Base-by-base conservation (phyloP, 1,139 yeast genomes). In the Candida neerlandica region DNA sequence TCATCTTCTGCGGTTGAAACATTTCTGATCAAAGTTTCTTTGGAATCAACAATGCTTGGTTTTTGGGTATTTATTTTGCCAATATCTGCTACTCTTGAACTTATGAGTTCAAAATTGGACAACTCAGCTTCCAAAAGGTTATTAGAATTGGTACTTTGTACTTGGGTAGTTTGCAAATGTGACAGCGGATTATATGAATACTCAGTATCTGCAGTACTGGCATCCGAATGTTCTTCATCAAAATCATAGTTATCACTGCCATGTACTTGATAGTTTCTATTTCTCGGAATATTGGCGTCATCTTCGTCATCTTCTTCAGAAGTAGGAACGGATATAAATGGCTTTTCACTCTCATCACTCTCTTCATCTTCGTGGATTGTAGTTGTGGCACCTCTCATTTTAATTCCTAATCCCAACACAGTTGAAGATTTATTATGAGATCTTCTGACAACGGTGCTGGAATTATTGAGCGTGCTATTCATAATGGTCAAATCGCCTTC, bases 371-470 rank as follows among this genome's bases (percentile, higher is more conserved):
- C 54, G 44, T 44, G 42, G 11, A 38, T 46, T 7, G 39, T 42
- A 19, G 51, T 43, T 18, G 51, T 43, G n/a, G 43, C 26, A 14
- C 52, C 55, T 27, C 55, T 43, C 30, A 62, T 53, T 40, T 56
- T 55, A 18, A 70, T 68, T 10, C 73, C 74, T 51, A 73, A 64
- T 1, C 77, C 78, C 41, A 68, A 62, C 11, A 59, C 57, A 38
- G 59, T 41, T 27, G 47, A 27, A 29, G 51, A 48, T 46, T 46
- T 49, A 19, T 52, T 46, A 11, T 41, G 44, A 11, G 56, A 41
- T 46, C 60, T 64, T 47, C 66, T 61, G 12, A 69, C 57, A 7
- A 73, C 75, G 1, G 78, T 72, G 4, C 70, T 72, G 16, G 69
- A 58, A 30, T 42, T 42, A 15, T 50, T 48, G 41, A 63, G 56